These are phyloP conservation scores for Obelidium mucronatum DNA, from an alignment of 192 early-diverging fungal genomes.

Conservation along the genomic window DNA sequence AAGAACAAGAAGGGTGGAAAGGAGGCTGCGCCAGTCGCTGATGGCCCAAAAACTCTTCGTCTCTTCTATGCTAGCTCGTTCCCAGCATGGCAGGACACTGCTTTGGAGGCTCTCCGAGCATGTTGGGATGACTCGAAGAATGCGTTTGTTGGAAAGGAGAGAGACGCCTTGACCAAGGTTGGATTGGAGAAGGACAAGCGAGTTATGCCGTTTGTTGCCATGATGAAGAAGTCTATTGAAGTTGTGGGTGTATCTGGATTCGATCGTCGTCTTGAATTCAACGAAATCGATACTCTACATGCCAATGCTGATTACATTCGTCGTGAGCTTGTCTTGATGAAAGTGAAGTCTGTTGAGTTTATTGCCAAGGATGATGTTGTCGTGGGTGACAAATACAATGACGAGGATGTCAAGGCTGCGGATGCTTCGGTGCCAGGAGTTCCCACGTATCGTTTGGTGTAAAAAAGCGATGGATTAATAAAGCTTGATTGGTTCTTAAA, in stretches of 20 bases:
- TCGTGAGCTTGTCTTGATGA: slow-evolving; percentile 51
- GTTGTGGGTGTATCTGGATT: slow-evolving; percentile 74
- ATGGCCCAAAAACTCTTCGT: slow-evolving; percentile 75
- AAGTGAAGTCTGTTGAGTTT: slow-evolving; percentile 46
- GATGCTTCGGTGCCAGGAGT: slow-evolving; percentile 53
- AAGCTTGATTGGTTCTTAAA: no score
- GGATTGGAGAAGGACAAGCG: slow-evolving; percentile 94
- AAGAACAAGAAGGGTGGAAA: slow-evolving; percentile 73
- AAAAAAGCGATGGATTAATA: slow-evolving; percentile 10
- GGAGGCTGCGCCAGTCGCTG: slow-evolving; percentile 50
- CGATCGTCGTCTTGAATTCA: slow-evolving; percentile 80
- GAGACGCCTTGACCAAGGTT: slow-evolving; percentile 65
- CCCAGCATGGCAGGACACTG: slow-evolving; percentile 93
- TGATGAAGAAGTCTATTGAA: slow-evolving; percentile 83
- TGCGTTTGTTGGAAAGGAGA: slow-evolving; percentile 76
- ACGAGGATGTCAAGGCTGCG: slow-evolving; percentile 56
- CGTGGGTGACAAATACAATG: background rate
- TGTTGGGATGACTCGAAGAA: slow-evolving; percentile 55
- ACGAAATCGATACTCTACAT: slow-evolving; percentile 77
- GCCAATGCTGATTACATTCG: slow-evolving; percentile 56
- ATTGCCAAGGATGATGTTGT: slow-evolving; percentile 36
- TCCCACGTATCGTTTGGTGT: slow-evolving; percentile 49
- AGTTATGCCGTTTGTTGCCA: slow-evolving; percentile 95
- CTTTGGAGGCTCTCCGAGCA: slow-evolving; percentile 48
- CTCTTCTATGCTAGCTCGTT: slow-evolving; percentile 83